phyloP scores from a whole-genome alignment of 805 yeast genomes.

The Zygoascus biomembranicola region DNA sequence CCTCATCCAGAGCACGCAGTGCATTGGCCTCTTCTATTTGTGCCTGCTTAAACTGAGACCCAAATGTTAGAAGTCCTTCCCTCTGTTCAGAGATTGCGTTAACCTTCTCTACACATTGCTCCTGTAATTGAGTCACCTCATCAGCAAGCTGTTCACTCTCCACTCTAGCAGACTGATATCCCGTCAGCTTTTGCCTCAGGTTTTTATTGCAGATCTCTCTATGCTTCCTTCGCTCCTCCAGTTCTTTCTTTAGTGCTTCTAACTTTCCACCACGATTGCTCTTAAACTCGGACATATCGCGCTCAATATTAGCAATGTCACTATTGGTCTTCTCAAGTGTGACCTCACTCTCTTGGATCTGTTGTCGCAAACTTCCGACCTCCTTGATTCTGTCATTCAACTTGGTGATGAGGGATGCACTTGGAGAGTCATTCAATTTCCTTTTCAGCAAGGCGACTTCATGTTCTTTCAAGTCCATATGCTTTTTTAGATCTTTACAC shows the following conservation, averaged over 20 bases:
- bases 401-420: conserved; percentile 24
- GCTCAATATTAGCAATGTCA: conserved; percentile 50
- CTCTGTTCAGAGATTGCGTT: conserved; percentile 24
- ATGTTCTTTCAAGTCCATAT: conserved; percentile 26
- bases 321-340: conserved; percentile 27
- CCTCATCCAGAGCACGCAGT: conserved; percentile 34
- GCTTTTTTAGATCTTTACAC: conserved; percentile 19
- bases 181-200: conserved; percentile 41
- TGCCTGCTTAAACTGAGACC: conserved; percentile 25
- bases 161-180: conserved; percentile 55
- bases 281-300: conserved; percentile 75
- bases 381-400: conserved; percentile 36
- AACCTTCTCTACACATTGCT: conserved; percentile 34
- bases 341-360: conserved; percentile 32
- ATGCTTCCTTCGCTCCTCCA: conserved; percentile 30
- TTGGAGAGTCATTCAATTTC: conserved; percentile 17
- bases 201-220: conserved; percentile 31
- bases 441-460: conserved; percentile 22
- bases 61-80: conserved; percentile 30
- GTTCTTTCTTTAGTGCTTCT: conserved; percentile 40
- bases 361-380: conserved; percentile 34
- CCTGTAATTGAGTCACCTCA: conserved; percentile 44
- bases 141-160: conserved; percentile 59
- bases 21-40: conserved; percentile 24
- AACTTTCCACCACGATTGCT: conserved; percentile 75